Percentiles rank a stretch among this genome's conserved stretches.
These are phyloP conservation scores for Laetiporus sulphureus DNA, from an alignment of 1,284 basidiomycete species.

Conservation along the genomic window DNA sequence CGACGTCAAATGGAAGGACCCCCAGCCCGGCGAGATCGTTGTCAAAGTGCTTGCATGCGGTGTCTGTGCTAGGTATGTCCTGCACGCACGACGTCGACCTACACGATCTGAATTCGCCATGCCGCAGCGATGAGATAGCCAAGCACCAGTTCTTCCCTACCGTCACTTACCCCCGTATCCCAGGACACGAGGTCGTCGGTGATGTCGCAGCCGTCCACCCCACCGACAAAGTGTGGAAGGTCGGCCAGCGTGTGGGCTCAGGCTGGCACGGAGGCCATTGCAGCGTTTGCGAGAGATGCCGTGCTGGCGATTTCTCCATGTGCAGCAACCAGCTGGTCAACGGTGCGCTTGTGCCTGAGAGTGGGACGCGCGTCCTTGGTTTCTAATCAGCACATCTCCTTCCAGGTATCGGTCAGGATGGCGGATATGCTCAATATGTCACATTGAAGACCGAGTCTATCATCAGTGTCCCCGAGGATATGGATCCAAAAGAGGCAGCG, in stretches of 20 bases:
- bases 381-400: background rate
- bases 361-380: no score
- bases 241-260: slow-evolving; percentile 21
- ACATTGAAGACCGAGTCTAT: slow-evolving; percentile 18
- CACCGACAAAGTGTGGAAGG: slow-evolving; percentile 16
- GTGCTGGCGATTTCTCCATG: slow-evolving; percentile 13
- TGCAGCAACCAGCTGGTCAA: slow-evolving; percentile 15
- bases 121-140: background rate
- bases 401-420: slow-evolving; percentile 9
- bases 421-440: slow-evolving; percentile 15
- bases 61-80: slow-evolving; percentile 17
- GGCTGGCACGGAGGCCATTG: slow-evolving; percentile 21
- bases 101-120: background rate
- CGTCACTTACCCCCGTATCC: slow-evolving; percentile 14
- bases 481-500: slow-evolving; percentile 24
- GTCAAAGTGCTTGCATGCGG: slow-evolving; percentile 27
- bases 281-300: slow-evolving; percentile 16
- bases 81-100: background rate
- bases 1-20: slow-evolving; percentile 25
- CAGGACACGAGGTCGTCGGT: slow-evolving; percentile 15
- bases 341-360: slow-evolving; percentile 22
- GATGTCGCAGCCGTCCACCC: slow-evolving; percentile 13
- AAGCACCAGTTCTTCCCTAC: background rate
- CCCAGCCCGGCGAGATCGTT: slow-evolving; percentile 24
- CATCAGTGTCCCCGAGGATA: slow-evolving; percentile 19